phyloP scores from a whole-genome alignment of 768 basidiomycete species.

The Tylopilus rubrobrunneus region DNA sequence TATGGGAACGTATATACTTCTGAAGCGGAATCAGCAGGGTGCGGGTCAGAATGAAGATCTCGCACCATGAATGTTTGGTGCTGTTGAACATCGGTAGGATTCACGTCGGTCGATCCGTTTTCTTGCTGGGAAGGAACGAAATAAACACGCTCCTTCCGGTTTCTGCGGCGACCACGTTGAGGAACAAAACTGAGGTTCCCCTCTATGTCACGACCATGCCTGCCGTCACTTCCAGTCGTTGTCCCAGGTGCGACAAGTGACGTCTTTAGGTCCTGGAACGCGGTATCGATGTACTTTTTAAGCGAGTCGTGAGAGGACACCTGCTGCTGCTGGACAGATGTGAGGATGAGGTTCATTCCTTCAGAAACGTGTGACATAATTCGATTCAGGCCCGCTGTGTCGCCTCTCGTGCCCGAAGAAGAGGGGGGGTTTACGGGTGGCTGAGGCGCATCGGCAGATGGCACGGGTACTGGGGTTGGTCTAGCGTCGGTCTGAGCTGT shows the following conservation, averaged over 20 bases:
- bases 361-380: background rate
- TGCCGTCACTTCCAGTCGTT: background rate
- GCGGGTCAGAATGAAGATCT: background rate
- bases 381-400: background rate
- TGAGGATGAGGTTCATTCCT: background rate
- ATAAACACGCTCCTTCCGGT: background rate
- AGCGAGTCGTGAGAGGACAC: background rate
- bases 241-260: background rate
- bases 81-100: background rate
- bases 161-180: background rate
- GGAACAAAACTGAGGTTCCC: background rate
- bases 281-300: background rate
- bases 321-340: background rate
- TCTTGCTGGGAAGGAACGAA: background rate
- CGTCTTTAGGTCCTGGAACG: background rate
- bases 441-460: background rate
- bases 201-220: background rate
- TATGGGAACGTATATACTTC: background rate
- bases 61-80: background rate
- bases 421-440: background rate
- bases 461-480: background rate
- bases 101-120: background rate
- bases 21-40: background rate
- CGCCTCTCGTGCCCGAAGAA: background rate
- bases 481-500: background rate